A percentile compares a stretch with the other conserved stretches of the same genome.
These are phyloP conservation scores for Neurospora sp. DNA, from an alignment of 495 filamentous ascomycete species.

Conservation along the genomic window DNA sequence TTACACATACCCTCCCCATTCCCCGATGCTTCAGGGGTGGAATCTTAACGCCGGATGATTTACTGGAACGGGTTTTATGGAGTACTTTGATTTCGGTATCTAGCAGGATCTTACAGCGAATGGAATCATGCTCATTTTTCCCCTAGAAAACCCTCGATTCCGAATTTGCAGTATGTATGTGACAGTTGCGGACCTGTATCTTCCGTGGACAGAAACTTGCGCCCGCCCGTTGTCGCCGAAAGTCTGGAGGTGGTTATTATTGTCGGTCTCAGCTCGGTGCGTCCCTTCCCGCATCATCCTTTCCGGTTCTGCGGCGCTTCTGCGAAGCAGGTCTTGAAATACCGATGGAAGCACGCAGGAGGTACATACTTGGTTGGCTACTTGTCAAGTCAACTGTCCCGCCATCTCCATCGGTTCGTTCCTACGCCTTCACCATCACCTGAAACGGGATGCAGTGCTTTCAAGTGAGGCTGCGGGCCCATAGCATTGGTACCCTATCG, in stretches of 20 bases:
- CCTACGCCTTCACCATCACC: neutral
- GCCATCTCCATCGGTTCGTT: neutral
- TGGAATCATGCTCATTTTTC: neutral
- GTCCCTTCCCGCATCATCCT: neutral
- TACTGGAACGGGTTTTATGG: neutral
- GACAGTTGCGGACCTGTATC: neutral
- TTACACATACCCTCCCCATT: neutral
- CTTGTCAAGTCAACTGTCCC: neutral
- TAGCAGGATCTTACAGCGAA: neutral
- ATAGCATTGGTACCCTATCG: neutral
- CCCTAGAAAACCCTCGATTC: neutral
- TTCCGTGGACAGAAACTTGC: neutral
- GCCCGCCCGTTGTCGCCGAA: neutral
- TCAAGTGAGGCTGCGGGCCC: neutral
- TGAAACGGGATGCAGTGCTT: neutral
- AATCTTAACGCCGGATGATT: neutral
- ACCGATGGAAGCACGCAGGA: neutral
- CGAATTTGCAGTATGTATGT: neutral
- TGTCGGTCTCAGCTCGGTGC: neutral
- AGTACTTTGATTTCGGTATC: neutral
- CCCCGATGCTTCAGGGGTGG: neutral
- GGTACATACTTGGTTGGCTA: neutral
- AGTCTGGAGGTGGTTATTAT: neutral
- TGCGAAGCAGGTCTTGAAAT: neutral
- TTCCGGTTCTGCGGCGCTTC: neutral